These are phyloP conservation scores for Musa itinerans DNA, from an alignment of 176 grass and related monocot species.

Conservation along the genomic window DNA sequence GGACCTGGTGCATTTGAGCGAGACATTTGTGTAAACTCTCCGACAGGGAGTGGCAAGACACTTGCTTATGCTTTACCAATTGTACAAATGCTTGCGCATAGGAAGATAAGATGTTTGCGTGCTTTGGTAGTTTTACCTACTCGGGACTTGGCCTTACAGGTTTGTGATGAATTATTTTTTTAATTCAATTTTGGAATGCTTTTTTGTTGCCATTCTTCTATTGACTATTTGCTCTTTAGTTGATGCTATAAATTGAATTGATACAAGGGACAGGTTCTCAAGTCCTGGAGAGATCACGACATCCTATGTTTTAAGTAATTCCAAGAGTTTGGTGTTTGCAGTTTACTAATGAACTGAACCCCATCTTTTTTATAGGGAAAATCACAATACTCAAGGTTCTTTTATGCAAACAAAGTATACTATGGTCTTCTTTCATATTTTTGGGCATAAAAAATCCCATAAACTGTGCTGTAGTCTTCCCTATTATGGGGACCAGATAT, in stretches of 20 bases:
- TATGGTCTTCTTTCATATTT: neutral
- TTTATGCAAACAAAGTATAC: neutral
- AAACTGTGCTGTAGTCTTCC: no score
- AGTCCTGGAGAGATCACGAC: neutral
- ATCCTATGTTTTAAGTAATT: neutral
- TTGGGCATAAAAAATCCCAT: no score
- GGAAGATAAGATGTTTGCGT: slow-evolving; percentile 59
- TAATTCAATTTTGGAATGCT: neutral
- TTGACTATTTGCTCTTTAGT: neutral
- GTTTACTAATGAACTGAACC: neutral
- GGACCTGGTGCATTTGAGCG: slow-evolving; percentile 83
- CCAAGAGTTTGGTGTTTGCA: neutral
- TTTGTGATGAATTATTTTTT: slow-evolving; percentile 5
- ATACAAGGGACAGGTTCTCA: neutral
- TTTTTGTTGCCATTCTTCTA: neutral
- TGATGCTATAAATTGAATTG: neutral
- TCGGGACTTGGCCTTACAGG: slow-evolving; percentile 83
- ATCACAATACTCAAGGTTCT: neutral
- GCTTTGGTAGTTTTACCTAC: slow-evolving; percentile 86
- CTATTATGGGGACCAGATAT: no score
- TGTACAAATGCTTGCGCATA: slow-evolving; percentile 48
- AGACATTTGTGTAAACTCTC: slow-evolving; percentile 92
- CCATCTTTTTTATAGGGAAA: neutral
- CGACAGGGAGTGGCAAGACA: slow-evolving; percentile 89
- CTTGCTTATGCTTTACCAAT: slow-evolving; percentile 89